Percentiles rank a stretch among this genome's conserved stretches.
phyloP scores from a whole-genome alignment of 352 stramenopile genomes.

The Phytophthora litchii region DNA sequence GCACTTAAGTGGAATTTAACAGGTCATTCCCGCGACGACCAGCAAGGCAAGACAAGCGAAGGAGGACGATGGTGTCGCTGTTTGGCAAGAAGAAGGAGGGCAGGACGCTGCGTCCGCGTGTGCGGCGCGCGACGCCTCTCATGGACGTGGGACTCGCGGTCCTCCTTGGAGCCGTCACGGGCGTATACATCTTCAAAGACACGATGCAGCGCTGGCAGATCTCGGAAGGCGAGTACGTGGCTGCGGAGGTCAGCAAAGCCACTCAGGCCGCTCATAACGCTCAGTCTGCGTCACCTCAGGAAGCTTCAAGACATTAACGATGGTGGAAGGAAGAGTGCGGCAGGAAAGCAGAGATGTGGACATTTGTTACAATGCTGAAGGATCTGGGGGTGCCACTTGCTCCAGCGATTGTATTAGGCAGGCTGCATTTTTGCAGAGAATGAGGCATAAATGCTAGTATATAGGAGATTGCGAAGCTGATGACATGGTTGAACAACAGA shows the following conservation, averaged over 20 bases:
- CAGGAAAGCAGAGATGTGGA: background rate
- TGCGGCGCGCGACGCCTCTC: constrained; percentile 59
- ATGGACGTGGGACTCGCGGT: constrained; percentile 65
- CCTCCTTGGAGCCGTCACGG: constrained; percentile 55
- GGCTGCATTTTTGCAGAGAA: background rate
- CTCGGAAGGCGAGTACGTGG: constrained; percentile 35
- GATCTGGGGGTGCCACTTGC: background rate
- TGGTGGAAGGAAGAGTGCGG: background rate
- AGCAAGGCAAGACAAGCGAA: background rate
- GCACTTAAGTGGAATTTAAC: constrained; percentile 17
- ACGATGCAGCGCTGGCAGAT: constrained; percentile 59
- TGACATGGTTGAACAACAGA: background rate
- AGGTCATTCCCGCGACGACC: background rate
- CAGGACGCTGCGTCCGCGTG: constrained; percentile 53
- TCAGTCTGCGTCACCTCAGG: constrained; percentile 3
- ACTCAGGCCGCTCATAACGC: constrained; percentile 17
- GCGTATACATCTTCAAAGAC: constrained; percentile 83
- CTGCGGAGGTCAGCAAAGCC: constrained; percentile 26
- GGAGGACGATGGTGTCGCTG: constrained; percentile 34
- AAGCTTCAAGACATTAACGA: constrained; percentile 12
- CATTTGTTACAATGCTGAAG: background rate
- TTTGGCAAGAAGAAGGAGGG: constrained; percentile 58
- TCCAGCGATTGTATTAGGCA: background rate
- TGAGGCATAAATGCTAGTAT: constrained; percentile 6
- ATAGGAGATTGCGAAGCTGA: constrained; percentile 9